Base-by-base conservation (phyloP, 306 rosid genomes). In the Mucuna pruriens region DNA sequence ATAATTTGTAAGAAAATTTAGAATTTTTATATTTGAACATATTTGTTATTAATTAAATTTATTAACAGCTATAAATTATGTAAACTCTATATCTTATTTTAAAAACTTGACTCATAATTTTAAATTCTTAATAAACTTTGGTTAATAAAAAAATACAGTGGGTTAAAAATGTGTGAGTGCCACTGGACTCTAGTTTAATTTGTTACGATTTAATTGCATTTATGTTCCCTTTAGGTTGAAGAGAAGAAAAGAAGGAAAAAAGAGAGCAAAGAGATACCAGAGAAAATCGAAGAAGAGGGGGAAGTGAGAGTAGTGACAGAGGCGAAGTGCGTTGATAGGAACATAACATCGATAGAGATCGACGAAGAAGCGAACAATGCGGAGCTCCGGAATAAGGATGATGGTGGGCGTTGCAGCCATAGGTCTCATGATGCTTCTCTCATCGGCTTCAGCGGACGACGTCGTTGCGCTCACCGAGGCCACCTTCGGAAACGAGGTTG, bases 401-500 rank as follows among this genome's bases (percentile, higher is more conserved):
- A 40, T 42, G 22, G 5, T 81, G 9, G 77, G 62, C 16, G n/a
- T 86, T 8, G 94, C 79, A 71, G 82, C 87, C 69, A 82, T 89
- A 22, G 83, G 84, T 58, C 42, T 95, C 68, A 2, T 78, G 38
- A 39, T 20, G 4, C 75, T 88, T 61, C 61, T 85, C 69, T 80
- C 91, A 25, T 76, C 86, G 63, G 90, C 79, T 45, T 77, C 83
- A 12, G 97, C 97, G 0, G 94, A 93, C 77, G 94, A 90, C 58
- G 97, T 92, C 39, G 87, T 90, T 13, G 95, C 86, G 4, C 94
- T 92, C 40, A 92, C 92, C 0, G 80, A 85, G 68, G 88, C 78
- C 39, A 85, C 78, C 82, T 95, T 95, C 85, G 88, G 91, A 55
- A 83, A 83, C 25, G 91, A 90, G 86, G 97, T 93, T 69, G 99